A percentile compares a stretch with the other conserved stretches of the same genome.
Conservation (phyloP, 83 land plant genomes). For the Thuja plicata region DNA sequence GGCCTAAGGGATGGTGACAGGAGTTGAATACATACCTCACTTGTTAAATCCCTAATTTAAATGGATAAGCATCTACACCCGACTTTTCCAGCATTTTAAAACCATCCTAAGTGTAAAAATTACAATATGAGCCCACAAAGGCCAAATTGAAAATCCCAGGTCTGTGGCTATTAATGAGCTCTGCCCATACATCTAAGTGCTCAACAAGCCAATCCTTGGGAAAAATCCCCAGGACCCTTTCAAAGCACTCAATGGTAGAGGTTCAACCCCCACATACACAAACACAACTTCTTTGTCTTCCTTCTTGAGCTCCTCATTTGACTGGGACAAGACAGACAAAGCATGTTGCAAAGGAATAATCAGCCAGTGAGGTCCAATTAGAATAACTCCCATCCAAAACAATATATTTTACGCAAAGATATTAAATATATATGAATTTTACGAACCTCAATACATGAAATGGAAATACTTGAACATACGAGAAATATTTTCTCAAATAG, state of each 20-base stretch:
- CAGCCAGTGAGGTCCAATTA: slow-evolving; percentile 37
- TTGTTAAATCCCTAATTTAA: slow-evolving; percentile 17
- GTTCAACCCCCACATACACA: slow-evolving; percentile 24
- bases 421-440: too few species aligned
- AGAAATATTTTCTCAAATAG: too few species aligned
- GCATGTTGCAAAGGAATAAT: slow-evolving; percentile 24
- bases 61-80: slow-evolving; percentile 32
- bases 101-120: slow-evolving; percentile 20
- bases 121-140: slow-evolving; percentile 20
- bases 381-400: slow-evolving; percentile 15
- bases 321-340: slow-evolving; percentile 4
- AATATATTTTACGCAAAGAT: slow-evolving; percentile 5
- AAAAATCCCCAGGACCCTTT: slow-evolving; percentile 10
- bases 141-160: slow-evolving; percentile 26
- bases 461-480: too few species aligned
- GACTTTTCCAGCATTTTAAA: slow-evolving; percentile 23
- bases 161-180: slow-evolving; percentile 2
- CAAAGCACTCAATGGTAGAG: slow-evolving; percentile 17
- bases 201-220: slow-evolving; percentile 23
- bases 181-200: background rate
- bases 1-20: too few species aligned
- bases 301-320: slow-evolving; percentile 15
- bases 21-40: background rate
- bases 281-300: slow-evolving; percentile 17
- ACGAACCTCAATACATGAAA: too few species aligned